These are phyloP conservation scores for Zymoseptoria ardabiliae DNA, from an alignment of 2,329 filamentous ascomycete species.

Conservation along the genomic window DNA sequence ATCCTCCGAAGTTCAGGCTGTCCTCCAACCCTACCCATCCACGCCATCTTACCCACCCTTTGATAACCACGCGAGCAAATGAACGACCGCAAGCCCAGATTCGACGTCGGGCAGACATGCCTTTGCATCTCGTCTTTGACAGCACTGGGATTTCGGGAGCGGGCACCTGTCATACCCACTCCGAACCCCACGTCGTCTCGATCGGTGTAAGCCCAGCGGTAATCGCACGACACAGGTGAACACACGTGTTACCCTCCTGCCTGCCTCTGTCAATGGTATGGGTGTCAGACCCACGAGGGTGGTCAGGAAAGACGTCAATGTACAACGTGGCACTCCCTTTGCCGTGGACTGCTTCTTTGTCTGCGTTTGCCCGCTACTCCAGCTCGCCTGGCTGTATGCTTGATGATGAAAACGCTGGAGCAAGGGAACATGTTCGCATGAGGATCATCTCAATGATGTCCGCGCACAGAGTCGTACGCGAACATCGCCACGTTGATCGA, in stretches of 20 bases:
- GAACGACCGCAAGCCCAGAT: not conserved
- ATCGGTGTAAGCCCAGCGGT: not conserved
- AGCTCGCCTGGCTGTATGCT: too few relatives aligned
- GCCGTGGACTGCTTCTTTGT: too few relatives aligned
- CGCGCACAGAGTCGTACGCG: too few relatives aligned
- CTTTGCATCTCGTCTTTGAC: not conserved
- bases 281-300: not conserved
- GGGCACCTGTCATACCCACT: not conserved
- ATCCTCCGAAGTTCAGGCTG: not conserved
- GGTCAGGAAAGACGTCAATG: not conserved
- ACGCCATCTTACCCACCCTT: not conserved
- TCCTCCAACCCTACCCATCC: too few relatives aligned
- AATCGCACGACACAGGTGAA: not conserved
- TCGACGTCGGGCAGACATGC: not conserved
- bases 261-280: not conserved
- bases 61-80: not conserved
- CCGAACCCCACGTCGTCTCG: not conserved
- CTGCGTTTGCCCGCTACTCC: too few relatives aligned
- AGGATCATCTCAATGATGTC: too few relatives aligned
- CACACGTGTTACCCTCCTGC: not conserved
- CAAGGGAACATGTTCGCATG: too few relatives aligned
- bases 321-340: not conserved
- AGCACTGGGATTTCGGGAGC: not conserved
- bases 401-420: too few relatives aligned
- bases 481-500: too few relatives aligned